Evolutionary conservation across 1,284 basidiomycete genomes (phyloP).

Genomic region (Ceratobasidium sp.): DNA sequence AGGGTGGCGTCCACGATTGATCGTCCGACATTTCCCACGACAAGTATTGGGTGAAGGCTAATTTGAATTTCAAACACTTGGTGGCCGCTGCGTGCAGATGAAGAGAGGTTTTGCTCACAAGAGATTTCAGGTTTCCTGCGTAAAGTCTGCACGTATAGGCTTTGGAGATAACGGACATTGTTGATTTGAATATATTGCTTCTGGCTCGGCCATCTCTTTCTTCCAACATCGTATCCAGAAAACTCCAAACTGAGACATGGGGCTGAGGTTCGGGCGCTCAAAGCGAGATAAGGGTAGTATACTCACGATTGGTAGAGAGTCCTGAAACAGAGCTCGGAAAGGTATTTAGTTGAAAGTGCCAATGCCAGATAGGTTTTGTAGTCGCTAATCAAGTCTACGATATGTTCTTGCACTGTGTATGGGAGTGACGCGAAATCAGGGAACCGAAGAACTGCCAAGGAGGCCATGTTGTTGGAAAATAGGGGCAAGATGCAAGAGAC

Average conservation of each 20-base stretch:
- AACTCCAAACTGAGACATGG: constrained; percentile 3
- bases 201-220: constrained; percentile 1
- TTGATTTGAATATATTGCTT: not conserved
- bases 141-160: constrained; percentile 1
- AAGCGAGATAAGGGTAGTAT: not conserved
- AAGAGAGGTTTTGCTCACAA: not conserved
- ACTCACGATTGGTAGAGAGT: constrained; percentile 20
- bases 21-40: constrained; percentile 21
- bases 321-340: constrained; percentile 13
- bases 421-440: constrained; percentile 16
- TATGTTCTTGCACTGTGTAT: constrained; percentile 13
- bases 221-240: constrained; percentile 5
- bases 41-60: constrained; percentile 13
- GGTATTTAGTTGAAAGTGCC: constrained; percentile 8
- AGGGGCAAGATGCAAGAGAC: too few species aligned
- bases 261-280: not conserved
- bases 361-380: constrained; percentile 19
- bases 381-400: constrained; percentile 11
- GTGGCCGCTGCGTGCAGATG: not conserved
- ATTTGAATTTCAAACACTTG: not conserved
- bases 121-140: constrained; percentile 8
- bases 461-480: not conserved
- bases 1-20: not conserved
- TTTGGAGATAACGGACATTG: constrained; percentile 5
- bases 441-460: not conserved